Evolutionary conservation across 2,329 filamentous ascomycete genomes (phyloP).

Genomic region (Calonectria leucothoes): DNA sequence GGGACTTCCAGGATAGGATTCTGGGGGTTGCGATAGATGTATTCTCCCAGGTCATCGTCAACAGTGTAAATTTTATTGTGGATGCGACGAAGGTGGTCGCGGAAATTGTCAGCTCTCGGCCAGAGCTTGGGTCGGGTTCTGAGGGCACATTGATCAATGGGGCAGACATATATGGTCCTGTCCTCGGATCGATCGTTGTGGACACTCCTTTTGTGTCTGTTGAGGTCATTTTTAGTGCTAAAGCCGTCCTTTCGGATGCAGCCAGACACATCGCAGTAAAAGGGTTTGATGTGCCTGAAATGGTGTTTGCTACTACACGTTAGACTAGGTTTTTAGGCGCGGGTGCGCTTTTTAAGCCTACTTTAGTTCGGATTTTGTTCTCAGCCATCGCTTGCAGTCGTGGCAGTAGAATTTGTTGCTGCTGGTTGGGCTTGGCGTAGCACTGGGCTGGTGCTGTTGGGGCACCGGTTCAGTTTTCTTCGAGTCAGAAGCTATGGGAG

Average conservation of each 20-base stretch:
- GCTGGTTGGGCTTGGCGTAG: constrained; percentile 17
- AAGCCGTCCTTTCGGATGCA: constrained; percentile 78
- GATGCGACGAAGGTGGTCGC: constrained; percentile 78
- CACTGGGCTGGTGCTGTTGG: not conserved
- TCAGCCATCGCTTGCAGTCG: constrained; percentile 54
- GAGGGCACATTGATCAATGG: constrained; percentile 35
- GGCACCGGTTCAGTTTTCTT: constrained; percentile 31
- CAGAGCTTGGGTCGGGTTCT: constrained; percentile 69
- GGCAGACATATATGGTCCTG: constrained; percentile 42
- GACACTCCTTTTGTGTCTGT: constrained; percentile 79
- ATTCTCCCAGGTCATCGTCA: constrained; percentile 54
- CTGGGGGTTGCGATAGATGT: constrained; percentile 38
- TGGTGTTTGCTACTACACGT: constrained; percentile 74
- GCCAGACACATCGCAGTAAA: constrained; percentile 66
- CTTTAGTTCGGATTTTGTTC: constrained; percentile 68
- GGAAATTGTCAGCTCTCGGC: constrained; percentile 89
- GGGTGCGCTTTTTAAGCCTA: constrained; percentile 40
- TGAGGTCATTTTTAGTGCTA: constrained; percentile 82
- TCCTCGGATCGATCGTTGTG: constrained; percentile 63
- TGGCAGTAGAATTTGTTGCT: constrained; percentile 48
- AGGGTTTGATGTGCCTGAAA: constrained; percentile 76
- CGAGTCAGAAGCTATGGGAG: constrained; percentile 46
- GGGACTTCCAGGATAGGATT: not conserved
- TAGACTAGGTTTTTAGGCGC: constrained; percentile 20
- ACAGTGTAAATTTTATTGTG: constrained; percentile 60